Evolutionary conservation across 148 eudicot species (phyloP).

Genomic region (Spergularia marina): DNA sequence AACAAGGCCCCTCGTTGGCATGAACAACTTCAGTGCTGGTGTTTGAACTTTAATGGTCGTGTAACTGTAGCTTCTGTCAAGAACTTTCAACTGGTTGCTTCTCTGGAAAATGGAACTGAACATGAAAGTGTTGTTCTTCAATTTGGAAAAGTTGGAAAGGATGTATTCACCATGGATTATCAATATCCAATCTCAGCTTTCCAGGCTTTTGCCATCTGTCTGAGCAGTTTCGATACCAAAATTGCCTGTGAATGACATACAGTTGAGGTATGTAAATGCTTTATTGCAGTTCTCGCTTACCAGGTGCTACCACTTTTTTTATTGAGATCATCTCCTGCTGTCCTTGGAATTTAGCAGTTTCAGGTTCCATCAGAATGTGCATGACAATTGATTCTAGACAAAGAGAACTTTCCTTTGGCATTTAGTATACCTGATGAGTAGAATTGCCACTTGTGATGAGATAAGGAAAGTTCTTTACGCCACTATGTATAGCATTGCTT

Average conservation of each 20-base stretch:
- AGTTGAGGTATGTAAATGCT: conserved; percentile 24
- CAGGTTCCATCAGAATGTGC: background rate
- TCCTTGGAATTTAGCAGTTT: background rate
- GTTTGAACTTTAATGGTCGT: conserved; percentile 82
- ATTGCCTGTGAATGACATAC: conserved; percentile 86
- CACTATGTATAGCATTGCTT: too few relatives aligned
- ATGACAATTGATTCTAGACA: background rate
- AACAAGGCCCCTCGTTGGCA: conserved; percentile 97
- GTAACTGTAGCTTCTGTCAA: conserved; percentile 93
- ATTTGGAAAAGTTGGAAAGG: conserved; percentile 89
- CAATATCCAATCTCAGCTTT: conserved; percentile 88
- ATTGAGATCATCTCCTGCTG: background rate
- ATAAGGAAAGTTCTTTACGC: too few relatives aligned
- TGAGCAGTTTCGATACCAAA: conserved; percentile 94
- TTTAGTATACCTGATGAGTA: too few relatives aligned
- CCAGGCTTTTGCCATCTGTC: conserved; percentile 93
- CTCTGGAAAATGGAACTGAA: conserved; percentile 48
- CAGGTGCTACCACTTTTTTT: background rate
- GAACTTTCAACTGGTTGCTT: conserved; percentile 87
- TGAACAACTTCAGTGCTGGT: conserved; percentile 97
- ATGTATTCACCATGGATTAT: conserved; percentile 91
- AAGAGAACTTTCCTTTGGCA: too few relatives aligned
- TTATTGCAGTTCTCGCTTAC: background rate
- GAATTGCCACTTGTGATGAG: too few relatives aligned
- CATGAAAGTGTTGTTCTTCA: conserved; percentile 74